Conservation (phyloP, 1,284 basidiomycete genomes). For the Microbotryum intermedium region DNA sequence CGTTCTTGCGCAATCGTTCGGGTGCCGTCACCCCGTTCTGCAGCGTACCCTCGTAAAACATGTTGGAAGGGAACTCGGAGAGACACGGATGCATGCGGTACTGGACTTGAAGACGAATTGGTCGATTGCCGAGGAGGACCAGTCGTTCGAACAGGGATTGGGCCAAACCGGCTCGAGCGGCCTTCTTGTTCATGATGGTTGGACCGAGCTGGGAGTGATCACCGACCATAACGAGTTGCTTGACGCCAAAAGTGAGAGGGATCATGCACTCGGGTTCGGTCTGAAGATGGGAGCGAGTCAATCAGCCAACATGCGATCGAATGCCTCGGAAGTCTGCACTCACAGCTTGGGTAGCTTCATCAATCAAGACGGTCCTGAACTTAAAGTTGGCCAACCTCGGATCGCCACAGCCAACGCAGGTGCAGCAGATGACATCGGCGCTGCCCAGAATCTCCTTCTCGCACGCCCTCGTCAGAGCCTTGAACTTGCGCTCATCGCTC, state of each 20-base stretch:
- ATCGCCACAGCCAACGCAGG: slow-evolving; percentile 96
- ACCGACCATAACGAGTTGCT: slow-evolving; percentile 97
- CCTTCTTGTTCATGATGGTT: slow-evolving; percentile 99
- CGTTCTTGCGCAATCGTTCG: slow-evolving; percentile 89
- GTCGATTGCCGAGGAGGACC: slow-evolving; percentile 87
- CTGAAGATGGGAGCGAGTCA: slow-evolving; percentile 16
- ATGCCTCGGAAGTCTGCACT: slow-evolving; percentile 36
- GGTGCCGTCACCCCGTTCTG: slow-evolving; percentile 99
- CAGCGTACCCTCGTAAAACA: slow-evolving; percentile 99
- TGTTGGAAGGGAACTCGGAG: slow-evolving; percentile 98
- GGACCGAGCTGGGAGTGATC: slow-evolving; percentile 73
- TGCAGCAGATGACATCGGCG: slow-evolving; percentile 97
- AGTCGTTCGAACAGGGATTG: slow-evolving; percentile 97
- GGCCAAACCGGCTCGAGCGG: slow-evolving; percentile 89
- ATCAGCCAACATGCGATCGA: slow-evolving; percentile 14
- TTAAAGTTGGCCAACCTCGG: slow-evolving; percentile 91
- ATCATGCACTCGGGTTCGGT: slow-evolving; percentile 86
- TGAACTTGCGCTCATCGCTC: slow-evolving; percentile 95
- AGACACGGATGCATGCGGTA: slow-evolving; percentile 99
- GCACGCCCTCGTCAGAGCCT: slow-evolving; percentile 84
- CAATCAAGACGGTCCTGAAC: slow-evolving; percentile 95
- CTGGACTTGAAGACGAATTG: slow-evolving; percentile 96
- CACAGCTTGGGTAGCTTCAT: slow-evolving; percentile 96
- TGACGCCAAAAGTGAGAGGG: slow-evolving; percentile 93
- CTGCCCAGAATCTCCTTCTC: slow-evolving; percentile 93